phyloP scores from a whole-genome alignment of 495 filamentous ascomycete genomes.

The Alectoria sarmentosa region DNA sequence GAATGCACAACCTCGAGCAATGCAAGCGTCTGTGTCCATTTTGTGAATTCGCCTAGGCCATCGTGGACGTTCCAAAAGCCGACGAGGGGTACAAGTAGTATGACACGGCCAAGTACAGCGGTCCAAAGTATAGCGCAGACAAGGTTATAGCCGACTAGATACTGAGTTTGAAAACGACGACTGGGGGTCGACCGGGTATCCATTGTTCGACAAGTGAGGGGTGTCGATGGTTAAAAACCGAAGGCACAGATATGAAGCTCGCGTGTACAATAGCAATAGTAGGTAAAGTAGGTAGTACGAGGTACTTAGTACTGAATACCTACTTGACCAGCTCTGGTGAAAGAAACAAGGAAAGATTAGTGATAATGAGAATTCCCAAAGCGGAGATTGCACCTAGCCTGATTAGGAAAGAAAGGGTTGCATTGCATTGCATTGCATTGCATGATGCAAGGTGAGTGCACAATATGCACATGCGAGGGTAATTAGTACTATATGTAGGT shows the following conservation, averaged over 20 bases:
- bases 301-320: too few species aligned
- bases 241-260: background rate
- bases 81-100: constrained; percentile 42
- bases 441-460: background rate
- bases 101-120: constrained; percentile 55
- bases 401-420: background rate
- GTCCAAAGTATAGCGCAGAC: constrained; percentile 69
- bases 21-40: constrained; percentile 76
- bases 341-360: too few species aligned
- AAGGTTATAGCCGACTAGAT: constrained; percentile 80
- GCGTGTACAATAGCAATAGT: too few species aligned
- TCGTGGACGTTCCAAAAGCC: constrained; percentile 47
- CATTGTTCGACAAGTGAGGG: constrained; percentile 11
- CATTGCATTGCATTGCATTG: too few species aligned
- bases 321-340: too few species aligned
- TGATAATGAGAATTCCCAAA: background rate
- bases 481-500: too few species aligned
- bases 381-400: background rate
- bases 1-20: constrained; percentile 78
- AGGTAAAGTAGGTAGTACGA: too few species aligned
- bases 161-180: constrained; percentile 32
- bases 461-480: too few species aligned
- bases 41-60: constrained; percentile 54
- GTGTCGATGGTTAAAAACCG: background rate
- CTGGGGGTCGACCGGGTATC: constrained; percentile 15